Base-by-base conservation (phyloP, 2,329 filamentous ascomycete genomes). In the Fragosphaeria purpurea region DNA sequence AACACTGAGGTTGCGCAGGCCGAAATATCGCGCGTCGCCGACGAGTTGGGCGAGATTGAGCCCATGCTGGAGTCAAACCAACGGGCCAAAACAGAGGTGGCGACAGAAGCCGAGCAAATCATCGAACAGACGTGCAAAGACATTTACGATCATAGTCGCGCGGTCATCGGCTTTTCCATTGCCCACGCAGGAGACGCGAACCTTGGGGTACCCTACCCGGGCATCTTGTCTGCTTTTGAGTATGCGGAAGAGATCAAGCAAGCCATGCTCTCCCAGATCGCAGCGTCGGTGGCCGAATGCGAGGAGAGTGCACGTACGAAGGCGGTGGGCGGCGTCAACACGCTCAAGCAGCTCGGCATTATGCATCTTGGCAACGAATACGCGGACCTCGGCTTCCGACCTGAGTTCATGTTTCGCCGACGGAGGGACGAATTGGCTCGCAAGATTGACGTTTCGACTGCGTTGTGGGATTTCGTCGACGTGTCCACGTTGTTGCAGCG, bases 391-490 rank as follows among this genome's bases (percentile, higher is more conserved):
- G 87, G 82, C 58, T 96, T 98, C 80, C 82, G 86, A 34, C 82
- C 88, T 1, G 89, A 96, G 59, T 81, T 90, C 63, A 97, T 98
- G 93, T 98, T 97, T 74, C 83, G 82, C 53, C 82, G 87, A 55
- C 85, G 85, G 61, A 80, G 83, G 53, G 88, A 98, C 64, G 80
- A 82, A 2, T 71, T 95, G 41, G 89, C 88, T 6, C 82, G 88
- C 56, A 84, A 95, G 62, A 83, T 97, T 12, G 82, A 96, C 54
- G 82, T 95, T 22, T 82, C 93, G 49, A 86, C 93, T 4, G 90
- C 98, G 62, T 60, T 95, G 0, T 86, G 77, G 77, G 93, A 98
- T 69, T 97, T 98, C 73, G 87, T 98, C 60, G 93, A 98, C 66
- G 75, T 89, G 65, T 76, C 82, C 13, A 86, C 82, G 9, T 70